Evolutionary conservation across 2,329 filamentous ascomycete genomes (phyloP), one percentile per base, ranked within the genome.

Genomic region (Penicillium palitans): DNA sequence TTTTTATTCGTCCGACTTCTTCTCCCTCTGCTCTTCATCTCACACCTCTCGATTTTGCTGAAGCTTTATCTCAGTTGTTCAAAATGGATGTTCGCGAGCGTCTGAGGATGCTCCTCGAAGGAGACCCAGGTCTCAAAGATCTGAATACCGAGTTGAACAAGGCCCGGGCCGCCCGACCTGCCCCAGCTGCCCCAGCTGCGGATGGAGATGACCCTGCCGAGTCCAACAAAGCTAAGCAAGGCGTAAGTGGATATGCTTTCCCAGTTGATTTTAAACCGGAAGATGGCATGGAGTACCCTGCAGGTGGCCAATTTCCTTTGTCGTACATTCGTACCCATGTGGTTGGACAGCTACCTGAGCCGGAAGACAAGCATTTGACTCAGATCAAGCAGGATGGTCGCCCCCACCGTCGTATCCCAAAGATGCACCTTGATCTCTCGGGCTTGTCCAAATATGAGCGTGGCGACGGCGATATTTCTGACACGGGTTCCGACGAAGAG

Each of bases 321-420:
- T 58, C 50, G 15, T 54, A 57, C 33, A 52, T 57, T 10, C 55
- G 55, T 33, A 33, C 49, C 25, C 13, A 27, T 37, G 51, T 42
- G 31, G 19, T 57, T 52, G 54, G 47, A 24, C 1, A 27, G 15
- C 37, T 19, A 25, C 7, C n/a, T 25, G 48, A 40, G 37, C 17
- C 49, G 21, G 35, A 39, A 21, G 35, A 48, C 51, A 21, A 40
- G 7, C 42, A 17, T 54, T 54, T 58, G 50, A 58, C 55, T 15
- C 4, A 21, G 33, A 13, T 48, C 19, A 17, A 40, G n/a, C 55
- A 58, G 55, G 35, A 42, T 41, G 10, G 15, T 15, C 27, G 37
- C 10, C 7, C 15, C 24, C 19, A 6, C 37, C 13, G 10, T 9
- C 17, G 17, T 29, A 13, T 9, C 12, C 33, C 25, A 2, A 29